Percentiles rank a stretch among this genome's conserved stretches.
These are phyloP conservation scores for Suhomyces pyralidae DNA, from an alignment of 805 yeast species.

Conservation along the genomic window DNA sequence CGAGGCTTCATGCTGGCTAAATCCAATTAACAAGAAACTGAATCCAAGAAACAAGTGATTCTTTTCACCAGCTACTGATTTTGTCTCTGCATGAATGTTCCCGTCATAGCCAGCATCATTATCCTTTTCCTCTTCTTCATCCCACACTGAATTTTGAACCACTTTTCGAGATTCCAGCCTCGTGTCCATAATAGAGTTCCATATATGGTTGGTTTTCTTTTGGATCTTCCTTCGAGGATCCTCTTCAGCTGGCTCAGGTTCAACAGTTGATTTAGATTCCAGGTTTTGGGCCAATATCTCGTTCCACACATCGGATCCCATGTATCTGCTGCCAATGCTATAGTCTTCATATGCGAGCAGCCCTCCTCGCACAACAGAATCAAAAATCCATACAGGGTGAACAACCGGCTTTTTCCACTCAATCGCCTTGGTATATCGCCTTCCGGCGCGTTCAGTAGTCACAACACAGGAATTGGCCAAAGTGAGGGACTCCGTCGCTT, in stretches of 20 bases:
- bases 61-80: background rate
- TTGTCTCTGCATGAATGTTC: background rate
- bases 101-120: slow-evolving; percentile 6
- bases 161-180: slow-evolving; percentile 11
- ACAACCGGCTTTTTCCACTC: slow-evolving; percentile 53
- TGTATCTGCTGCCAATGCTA: slow-evolving; percentile 12
- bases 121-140: slow-evolving; percentile 13
- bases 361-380: slow-evolving; percentile 44
- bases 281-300: slow-evolving; percentile 8
- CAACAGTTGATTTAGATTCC: background rate
- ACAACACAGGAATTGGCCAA: slow-evolving; percentile 43
- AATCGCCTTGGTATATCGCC: slow-evolving; percentile 48
- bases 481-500: slow-evolving; percentile 49
- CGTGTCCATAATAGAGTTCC: slow-evolving; percentile 44
- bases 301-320: slow-evolving; percentile 40
- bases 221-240: slow-evolving; percentile 11
- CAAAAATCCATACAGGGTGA: slow-evolving; percentile 51
- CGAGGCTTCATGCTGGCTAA: slow-evolving; percentile 31
- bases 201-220: slow-evolving; percentile 29
- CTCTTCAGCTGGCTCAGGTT: slow-evolving; percentile 2
- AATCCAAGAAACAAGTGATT: slow-evolving; percentile 37
- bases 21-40: slow-evolving; percentile 44
- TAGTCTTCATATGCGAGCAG: slow-evolving; percentile 41
- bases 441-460: slow-evolving; percentile 51
- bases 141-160: slow-evolving; percentile 26